A percentile compares a stretch with the other conserved stretches of the same genome.
Conservation (phyloP, 805 yeast genomes). For the Candida dendrica region DNA sequence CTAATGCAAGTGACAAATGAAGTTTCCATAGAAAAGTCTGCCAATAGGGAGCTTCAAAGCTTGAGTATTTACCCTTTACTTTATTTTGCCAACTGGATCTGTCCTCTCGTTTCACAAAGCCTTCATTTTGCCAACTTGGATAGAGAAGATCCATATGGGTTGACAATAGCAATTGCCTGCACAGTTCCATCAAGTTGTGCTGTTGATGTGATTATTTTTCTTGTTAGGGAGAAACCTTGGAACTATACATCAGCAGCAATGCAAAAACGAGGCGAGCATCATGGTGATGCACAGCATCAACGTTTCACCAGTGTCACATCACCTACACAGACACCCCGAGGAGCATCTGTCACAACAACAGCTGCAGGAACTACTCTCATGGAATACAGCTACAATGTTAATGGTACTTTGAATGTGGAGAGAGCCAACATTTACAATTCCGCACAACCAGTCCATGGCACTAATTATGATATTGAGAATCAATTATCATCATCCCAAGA, state of each 20-base stretch:
- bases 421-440: no score
- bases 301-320: no score
- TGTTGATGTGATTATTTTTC: slow-evolving; percentile 68
- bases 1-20: slow-evolving; percentile 9
- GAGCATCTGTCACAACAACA: no score
- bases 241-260: background rate
- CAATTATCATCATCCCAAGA: no score
- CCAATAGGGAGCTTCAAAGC: slow-evolving; percentile 14
- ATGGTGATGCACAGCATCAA: no score
- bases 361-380: no score
- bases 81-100: slow-evolving; percentile 14
- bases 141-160: slow-evolving; percentile 3
- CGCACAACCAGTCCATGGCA: no score
- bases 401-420: no score
- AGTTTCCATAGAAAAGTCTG: slow-evolving; percentile 1
- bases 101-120: slow-evolving; percentile 11
- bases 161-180: slow-evolving; percentile 40
- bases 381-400: no score
- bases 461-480: no score
- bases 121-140: slow-evolving; percentile 3
- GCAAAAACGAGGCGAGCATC: no score
- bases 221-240: slow-evolving; percentile 79
- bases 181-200: slow-evolving; percentile 75
- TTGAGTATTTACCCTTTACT: slow-evolving; percentile 17
- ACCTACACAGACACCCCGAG: no score